These are phyloP conservation scores for Populus hybrid DNA, from an alignment of 441 rosid genomes.

Conservation along the genomic window DNA sequence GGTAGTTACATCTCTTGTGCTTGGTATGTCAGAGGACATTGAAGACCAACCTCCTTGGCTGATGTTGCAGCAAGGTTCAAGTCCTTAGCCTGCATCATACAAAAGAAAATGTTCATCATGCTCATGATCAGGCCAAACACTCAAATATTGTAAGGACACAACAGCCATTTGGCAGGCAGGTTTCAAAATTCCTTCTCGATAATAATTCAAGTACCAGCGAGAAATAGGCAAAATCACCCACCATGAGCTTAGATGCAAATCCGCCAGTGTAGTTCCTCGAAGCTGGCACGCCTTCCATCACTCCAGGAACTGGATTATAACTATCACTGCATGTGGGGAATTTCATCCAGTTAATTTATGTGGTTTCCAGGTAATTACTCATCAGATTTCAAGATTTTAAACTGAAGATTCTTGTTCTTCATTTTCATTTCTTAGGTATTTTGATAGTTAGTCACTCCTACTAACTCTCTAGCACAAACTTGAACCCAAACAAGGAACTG, in stretches of 20 bases:
- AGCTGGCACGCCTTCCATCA: constrained; percentile 92
- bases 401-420: not conserved
- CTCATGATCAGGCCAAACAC: not conserved
- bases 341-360: not conserved
- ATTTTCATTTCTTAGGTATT: not conserved
- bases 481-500: not conserved
- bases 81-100: constrained; percentile 75
- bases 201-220: not conserved
- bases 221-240: constrained; percentile 20
- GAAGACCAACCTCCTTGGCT: constrained; percentile 55
- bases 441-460: not conserved
- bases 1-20: constrained; percentile 69
- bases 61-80: constrained; percentile 63
- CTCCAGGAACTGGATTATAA: constrained; percentile 97
- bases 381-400: not conserved
- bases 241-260: constrained; percentile 85
- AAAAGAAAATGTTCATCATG: not conserved
- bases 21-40: constrained; percentile 53
- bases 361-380: not conserved
- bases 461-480: not conserved
- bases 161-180: not conserved
- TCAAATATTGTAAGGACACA: not conserved
- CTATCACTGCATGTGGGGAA: constrained; percentile 53
- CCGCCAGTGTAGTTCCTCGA: constrained; percentile 78
- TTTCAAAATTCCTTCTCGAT: not conserved